A percentile compares a stretch with the other conserved stretches of the same genome.
These are phyloP conservation scores for Umbelopsis isabellina DNA, from an alignment of 192 early-diverging fungal genomes.

Conservation along the genomic window DNA sequence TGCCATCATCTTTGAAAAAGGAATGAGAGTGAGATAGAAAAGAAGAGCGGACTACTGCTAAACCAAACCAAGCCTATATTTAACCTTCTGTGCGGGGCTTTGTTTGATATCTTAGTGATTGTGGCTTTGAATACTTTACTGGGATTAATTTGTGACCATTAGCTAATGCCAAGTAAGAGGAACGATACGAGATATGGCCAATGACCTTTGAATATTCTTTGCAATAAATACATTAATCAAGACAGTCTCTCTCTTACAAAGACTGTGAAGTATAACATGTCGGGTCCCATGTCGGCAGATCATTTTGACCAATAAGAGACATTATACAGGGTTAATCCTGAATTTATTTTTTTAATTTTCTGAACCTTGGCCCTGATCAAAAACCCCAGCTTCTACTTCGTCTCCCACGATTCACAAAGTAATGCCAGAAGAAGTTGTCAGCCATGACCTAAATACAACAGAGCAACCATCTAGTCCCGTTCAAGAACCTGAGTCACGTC, in stretches of 20 bases:
- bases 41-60: neutral
- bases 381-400: neutral
- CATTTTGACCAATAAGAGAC: too few relatives aligned
- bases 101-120: too few relatives aligned
- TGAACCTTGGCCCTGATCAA: neutral
- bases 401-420: constrained; percentile 9
- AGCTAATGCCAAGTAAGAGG: too few relatives aligned
- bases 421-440: constrained; percentile 6
- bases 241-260: too few relatives aligned
- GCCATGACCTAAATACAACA: constrained; percentile 8
- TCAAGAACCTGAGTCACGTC: constrained; percentile 2
- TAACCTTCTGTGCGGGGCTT: neutral
- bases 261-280: too few relatives aligned
- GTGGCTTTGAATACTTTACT: too few relatives aligned
- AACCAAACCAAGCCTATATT: neutral
- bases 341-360: constrained; percentile 7
- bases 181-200: too few relatives aligned
- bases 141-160: too few relatives aligned
- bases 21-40: neutral
- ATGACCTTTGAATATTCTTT: too few relatives aligned
- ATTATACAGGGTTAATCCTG: too few relatives aligned
- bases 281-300: too few relatives aligned
- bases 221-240: too few relatives aligned
- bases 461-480: neutral
- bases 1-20: constrained; percentile 26